Conservation (phyloP, 2,329 filamentous ascomycete species). For the Trichophyton equinum region DNA sequence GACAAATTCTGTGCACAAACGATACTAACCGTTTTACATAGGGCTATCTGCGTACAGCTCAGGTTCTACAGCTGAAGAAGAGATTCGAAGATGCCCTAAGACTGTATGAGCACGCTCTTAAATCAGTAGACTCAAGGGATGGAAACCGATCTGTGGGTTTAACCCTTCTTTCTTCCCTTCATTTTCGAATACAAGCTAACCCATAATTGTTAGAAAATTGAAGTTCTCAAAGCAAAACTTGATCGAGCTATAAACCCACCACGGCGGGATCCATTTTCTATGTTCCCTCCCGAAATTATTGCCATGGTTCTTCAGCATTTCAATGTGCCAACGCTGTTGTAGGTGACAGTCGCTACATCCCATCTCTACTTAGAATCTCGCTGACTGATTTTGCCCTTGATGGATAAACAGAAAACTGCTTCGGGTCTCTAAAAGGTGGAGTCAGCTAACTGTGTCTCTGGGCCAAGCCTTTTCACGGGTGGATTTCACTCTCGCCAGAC, state of each 20-base stretch:
- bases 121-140: constrained; percentile 35
- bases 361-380: constrained; percentile 7
- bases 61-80: constrained; percentile 34
- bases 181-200: constrained; percentile 8
- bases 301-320: constrained; percentile 41
- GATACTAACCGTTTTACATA: constrained; percentile 11
- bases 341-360: constrained; percentile 18
- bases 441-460: constrained; percentile 33
- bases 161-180: background rate
- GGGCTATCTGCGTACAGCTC: constrained; percentile 46
- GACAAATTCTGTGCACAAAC: background rate
- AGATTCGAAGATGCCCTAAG: constrained; percentile 42
- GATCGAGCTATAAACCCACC: constrained; percentile 10
- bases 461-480: constrained; percentile 39
- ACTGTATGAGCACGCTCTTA: constrained; percentile 48
- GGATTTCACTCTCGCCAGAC: constrained; percentile 38
- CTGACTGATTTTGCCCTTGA: background rate
- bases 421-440: constrained; percentile 46
- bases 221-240: constrained; percentile 38
- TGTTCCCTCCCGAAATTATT: constrained; percentile 44
- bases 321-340: constrained; percentile 38
- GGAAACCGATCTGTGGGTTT: constrained; percentile 20
- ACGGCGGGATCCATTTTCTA: constrained; percentile 38
- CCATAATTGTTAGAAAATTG: constrained; percentile 25
- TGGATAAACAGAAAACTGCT: constrained; percentile 30